These are phyloP conservation scores for Calonectria henricotiae DNA, from an alignment of 2,329 filamentous ascomycete species.

Conservation along the genomic window DNA sequence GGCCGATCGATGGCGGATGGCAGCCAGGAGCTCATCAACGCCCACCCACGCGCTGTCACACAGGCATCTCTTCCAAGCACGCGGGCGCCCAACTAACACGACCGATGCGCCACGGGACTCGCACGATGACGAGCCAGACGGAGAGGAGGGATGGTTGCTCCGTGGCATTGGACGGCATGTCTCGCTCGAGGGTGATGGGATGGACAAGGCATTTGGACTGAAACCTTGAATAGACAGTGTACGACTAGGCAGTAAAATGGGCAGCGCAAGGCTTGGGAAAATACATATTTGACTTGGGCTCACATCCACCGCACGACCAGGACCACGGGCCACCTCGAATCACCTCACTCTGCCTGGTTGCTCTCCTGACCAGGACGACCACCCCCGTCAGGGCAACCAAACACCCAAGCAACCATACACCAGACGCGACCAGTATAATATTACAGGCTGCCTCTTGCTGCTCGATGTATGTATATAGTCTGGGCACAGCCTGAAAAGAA, in stretches of 20 bases:
- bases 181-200: conserved; percentile 21
- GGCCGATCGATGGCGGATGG: conserved; percentile 37
- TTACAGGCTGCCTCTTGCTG: conserved; percentile 43
- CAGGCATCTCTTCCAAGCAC: conserved; percentile 29
- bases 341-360: conserved; percentile 51
- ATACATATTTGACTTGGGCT: conserved; percentile 31
- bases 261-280: conserved; percentile 22
- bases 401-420: conserved; percentile 46
- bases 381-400: conserved; percentile 49
- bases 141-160: conserved; percentile 30
- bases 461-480: conserved; percentile 46
- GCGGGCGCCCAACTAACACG: conserved; percentile 30
- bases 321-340: conserved; percentile 50
- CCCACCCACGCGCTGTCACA: conserved; percentile 24
- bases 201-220: conserved; percentile 21
- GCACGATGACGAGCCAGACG: conserved; percentile 26
- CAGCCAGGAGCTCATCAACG: conserved; percentile 10
- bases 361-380: conserved; percentile 52
- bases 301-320: conserved; percentile 44
- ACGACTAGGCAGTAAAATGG: neutral
- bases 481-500: conserved; percentile 43
- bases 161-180: conserved; percentile 30
- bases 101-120: conserved; percentile 34
- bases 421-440: conserved; percentile 46
- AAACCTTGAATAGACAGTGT: conserved; percentile 32